These are phyloP conservation scores for Colletotrichum sidae DNA, from an alignment of 2,329 filamentous ascomycete genomes.

Conservation along the genomic window DNA sequence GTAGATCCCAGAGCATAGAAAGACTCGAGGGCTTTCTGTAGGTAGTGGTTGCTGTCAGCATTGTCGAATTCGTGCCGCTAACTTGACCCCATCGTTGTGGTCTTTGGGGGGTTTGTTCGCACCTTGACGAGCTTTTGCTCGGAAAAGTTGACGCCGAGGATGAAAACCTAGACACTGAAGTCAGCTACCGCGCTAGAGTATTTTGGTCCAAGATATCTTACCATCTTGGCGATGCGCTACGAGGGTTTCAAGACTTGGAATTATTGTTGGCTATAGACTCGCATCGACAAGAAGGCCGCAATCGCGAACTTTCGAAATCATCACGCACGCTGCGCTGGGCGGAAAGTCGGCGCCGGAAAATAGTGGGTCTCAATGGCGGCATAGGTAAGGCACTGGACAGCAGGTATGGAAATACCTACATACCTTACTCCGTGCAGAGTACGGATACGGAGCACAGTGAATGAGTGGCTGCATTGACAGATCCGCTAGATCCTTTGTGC, in stretches of 20 bases:
- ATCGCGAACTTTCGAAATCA: slow-evolving; percentile 33
- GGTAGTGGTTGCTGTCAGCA: slow-evolving; percentile 11
- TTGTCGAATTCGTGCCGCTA: slow-evolving; percentile 6
- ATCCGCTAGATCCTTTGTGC: slow-evolving; percentile 3
- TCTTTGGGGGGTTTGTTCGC: slow-evolving; percentile 45
- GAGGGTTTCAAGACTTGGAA: background rate
- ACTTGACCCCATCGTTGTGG: background rate
- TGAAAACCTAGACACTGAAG: slow-evolving; percentile 72
- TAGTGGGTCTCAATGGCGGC: slow-evolving; percentile 21
- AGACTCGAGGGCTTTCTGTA: slow-evolving; percentile 77
- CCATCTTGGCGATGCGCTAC: slow-evolving; percentile 25
- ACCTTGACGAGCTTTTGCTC: slow-evolving; percentile 88
- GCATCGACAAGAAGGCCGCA: background rate
- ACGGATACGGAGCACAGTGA: too few relatives aligned
- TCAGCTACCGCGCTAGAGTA: background rate
- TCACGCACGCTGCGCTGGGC: background rate
- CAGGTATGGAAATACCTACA: too few relatives aligned
- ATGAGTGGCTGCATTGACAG: slow-evolving; percentile 26
- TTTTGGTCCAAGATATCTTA: background rate
- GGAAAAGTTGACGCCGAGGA: slow-evolving; percentile 87
- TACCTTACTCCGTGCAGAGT: too few relatives aligned
- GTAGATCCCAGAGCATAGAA: slow-evolving; percentile 88
- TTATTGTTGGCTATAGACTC: background rate
- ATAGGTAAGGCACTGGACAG: too few relatives aligned
- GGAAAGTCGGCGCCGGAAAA: slow-evolving; percentile 36